These are phyloP conservation scores for Vitis hybrid DNA, from an alignment of 177 flowering plant genomes.

Conservation along the genomic window DNA sequence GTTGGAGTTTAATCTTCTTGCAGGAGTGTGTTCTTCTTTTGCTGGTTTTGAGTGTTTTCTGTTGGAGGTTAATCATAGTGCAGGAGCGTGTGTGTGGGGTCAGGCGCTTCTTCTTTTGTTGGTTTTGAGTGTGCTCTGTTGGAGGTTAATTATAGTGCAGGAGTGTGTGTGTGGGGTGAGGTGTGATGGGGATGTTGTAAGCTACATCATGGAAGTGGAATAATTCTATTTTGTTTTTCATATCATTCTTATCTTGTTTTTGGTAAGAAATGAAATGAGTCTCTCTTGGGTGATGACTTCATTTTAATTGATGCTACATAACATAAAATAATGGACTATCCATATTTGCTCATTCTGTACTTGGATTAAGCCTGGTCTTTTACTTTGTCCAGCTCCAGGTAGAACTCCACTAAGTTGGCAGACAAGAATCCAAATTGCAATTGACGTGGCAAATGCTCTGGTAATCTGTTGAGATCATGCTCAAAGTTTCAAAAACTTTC, in stretches of 20 bases:
- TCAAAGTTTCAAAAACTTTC: not conserved
- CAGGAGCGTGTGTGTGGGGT: no score
- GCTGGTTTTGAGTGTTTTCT: not conserved
- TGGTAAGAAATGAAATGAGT: not conserved
- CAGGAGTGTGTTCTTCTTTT: no score
- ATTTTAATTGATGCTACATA: not conserved
- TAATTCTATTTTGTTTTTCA: not conserved
- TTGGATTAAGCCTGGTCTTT: not conserved
- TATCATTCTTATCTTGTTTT: no score
- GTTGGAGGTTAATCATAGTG: no score
- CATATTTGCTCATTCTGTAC: not conserved
- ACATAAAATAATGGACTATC: not conserved
- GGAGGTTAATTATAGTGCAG: no score
- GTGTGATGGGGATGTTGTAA: not conserved
- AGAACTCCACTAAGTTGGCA: constrained; percentile 79
- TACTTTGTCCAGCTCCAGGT: constrained; percentile 53
- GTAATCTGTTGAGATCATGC: constrained; percentile 36
- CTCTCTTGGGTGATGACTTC: not conserved
- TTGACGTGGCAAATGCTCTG: constrained; percentile 97
- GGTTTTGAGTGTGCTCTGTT: no score
- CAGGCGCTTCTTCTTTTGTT: no score
- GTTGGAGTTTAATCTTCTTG: no score
- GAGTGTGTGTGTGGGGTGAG: no score
- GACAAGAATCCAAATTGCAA: constrained; percentile 85
- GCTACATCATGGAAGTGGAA: not conserved